A percentile compares a stretch with the other conserved stretches of the same genome.
Conservation (phyloP, 805 yeast species). For the Metschnikowia rubicola region DNA sequence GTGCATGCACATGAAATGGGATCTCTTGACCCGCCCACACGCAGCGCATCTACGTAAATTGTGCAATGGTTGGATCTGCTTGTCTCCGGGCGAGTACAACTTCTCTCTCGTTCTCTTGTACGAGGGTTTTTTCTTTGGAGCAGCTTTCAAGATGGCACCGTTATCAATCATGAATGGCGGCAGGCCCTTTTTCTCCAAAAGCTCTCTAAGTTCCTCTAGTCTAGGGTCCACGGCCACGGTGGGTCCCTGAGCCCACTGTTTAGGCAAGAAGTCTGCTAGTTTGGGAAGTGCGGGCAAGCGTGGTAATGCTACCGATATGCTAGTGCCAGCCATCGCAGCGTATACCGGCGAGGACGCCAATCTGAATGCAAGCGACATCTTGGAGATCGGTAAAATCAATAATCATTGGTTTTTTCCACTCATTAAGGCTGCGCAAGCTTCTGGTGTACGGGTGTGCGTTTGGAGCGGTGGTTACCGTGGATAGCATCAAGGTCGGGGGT, state of each 20-base stretch:
- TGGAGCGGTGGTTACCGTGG: too few species aligned
- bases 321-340: conserved; percentile 1
- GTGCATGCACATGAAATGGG: conserved; percentile 88
- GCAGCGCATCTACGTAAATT: conserved; percentile 90
- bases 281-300: conserved; percentile 13
- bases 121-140: conserved; percentile 90
- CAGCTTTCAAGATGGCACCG: conserved; percentile 76
- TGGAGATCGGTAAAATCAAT: neutral
- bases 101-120: conserved; percentile 82
- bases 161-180: conserved; percentile 50
- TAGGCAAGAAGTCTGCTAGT: conserved; percentile 15
- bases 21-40: conserved; percentile 88
- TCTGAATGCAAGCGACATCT: conserved; percentile 27
- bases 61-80: conserved; percentile 71
- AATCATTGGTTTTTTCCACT: neutral
- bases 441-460: neutral
- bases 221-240: conserved; percentile 20
- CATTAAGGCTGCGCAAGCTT: neutral
- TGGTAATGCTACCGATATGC: conserved; percentile 15
- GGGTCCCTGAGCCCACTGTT: conserved; percentile 3
- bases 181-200: conserved; percentile 32
- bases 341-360: conserved; percentile 20
- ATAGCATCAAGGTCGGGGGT: too few species aligned
- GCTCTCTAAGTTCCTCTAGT: conserved; percentile 37
- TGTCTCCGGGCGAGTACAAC: conserved; percentile 76